Base-by-base conservation (phyloP, 2,329 filamentous ascomycete genomes). In the Calonectria naviculata region DNA sequence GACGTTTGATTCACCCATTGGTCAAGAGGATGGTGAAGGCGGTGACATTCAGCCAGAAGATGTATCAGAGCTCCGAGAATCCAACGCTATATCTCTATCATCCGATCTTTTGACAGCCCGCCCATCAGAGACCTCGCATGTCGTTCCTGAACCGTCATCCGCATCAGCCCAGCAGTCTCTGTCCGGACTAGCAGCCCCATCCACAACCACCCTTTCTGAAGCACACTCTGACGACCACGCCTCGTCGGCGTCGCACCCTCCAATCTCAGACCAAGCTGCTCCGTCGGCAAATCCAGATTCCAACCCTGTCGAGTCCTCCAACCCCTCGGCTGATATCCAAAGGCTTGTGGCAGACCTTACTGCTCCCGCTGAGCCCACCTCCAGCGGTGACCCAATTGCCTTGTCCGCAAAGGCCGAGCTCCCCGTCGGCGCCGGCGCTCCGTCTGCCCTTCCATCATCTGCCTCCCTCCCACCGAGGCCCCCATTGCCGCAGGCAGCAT, bases 1-100 rank as follows among this genome's bases (percentile, higher is more conserved):
- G 79, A 86, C 83, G 42, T 87, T 87, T 84, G 85, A 88, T 80
- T 88, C 87, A 68, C 85, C 86, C 68, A 82, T 83, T 77, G 82
- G 77, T 54, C 75, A 79, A 56, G 81, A 83, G 67, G 79, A 82
- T 71, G 80, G 76, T 72, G 83, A 80, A 71, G 81, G 81, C 72
- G 81, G 79, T 75, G 80, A 82, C 78, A 78, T 79, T 72, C 74
- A 75, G 73, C 78, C 77, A 78, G 81, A 79, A 77, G 79, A 85
- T 87, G 83, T 87, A 87, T 83, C 84, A 77, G 81, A 83, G 76
- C 80, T 78, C 70, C 78, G 77, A 83, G 80, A 85, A 83, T 84
- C 83, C 81, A 85, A 83, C 80, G 78, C 80, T 80, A 78, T 81
- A 82, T 80, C 84, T 79, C 79, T 81, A 77, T 76, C 81, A 69